Percentiles rank a stretch among this genome's conserved stretches.
phyloP scores from a whole-genome alignment of 2,329 filamentous ascomycete genomes.

The Penicillium corylophilum region DNA sequence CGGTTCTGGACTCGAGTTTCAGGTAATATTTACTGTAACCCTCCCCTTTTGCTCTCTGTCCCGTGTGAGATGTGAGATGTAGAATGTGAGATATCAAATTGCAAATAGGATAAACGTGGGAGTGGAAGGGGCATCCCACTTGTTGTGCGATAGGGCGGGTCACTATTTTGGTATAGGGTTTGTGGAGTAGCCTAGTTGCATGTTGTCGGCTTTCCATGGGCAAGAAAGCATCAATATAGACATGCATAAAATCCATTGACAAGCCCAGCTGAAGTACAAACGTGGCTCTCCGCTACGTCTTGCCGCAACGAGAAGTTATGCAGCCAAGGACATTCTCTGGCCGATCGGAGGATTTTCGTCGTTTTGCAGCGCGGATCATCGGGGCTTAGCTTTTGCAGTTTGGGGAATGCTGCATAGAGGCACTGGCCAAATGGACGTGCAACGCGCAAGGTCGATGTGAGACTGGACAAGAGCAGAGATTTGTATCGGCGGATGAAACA shows the following conservation, averaged over 20 bases:
- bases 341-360: conserved; percentile 14
- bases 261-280: not conserved
- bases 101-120: conserved; percentile 10
- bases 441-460: conserved; percentile 17
- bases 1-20: conserved; percentile 3
- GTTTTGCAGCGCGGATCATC: conserved; percentile 29
- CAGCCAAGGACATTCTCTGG: not conserved
- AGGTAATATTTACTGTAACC: conserved; percentile 5
- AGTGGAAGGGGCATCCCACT: conserved; percentile 1
- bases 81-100: not conserved
- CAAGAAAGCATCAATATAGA: not conserved
- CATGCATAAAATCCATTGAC: not conserved
- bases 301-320: not conserved
- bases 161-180: conserved; percentile 12
- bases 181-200: conserved; percentile 17
- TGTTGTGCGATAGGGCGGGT: conserved; percentile 10
- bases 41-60: not conserved
- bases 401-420: conserved; percentile 24
- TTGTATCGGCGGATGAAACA: conserved; percentile 13
- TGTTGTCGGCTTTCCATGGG: not conserved
- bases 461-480: conserved; percentile 17
- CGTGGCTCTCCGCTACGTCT: not conserved
- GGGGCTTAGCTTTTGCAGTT: conserved; percentile 36
- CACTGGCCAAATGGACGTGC: conserved; percentile 25
- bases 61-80: conserved; percentile 6